Evolutionary conservation across 208 protist genomes (phyloP).

Genomic region (Wallacemonas sp.): DNA sequence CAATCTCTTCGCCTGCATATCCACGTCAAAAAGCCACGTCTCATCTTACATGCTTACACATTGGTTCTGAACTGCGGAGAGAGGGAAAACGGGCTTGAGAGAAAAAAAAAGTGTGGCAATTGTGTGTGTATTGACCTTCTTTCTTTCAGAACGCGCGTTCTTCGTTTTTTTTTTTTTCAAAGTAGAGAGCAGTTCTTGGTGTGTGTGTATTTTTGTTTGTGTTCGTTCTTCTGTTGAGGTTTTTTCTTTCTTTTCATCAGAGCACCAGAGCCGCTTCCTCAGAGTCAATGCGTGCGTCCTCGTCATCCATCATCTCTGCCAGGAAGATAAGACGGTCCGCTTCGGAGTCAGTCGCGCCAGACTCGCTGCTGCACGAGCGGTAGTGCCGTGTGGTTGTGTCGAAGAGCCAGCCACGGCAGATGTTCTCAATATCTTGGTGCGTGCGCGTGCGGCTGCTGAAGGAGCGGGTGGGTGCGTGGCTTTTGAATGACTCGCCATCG

Average conservation of each 20-base stretch:
- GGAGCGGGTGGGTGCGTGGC: not conserved
- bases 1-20: too few species aligned
- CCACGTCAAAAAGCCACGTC: not conserved
- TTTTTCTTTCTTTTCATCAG: too few species aligned
- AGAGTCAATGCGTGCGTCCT: not conserved
- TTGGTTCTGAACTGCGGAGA: not conserved
- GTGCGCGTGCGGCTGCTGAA: conserved; percentile 10
- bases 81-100: not conserved
- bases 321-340: conserved; percentile 1
- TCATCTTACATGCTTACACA: not conserved
- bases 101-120: not conserved
- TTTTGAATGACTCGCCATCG: too few species aligned
- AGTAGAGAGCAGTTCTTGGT: too few species aligned
- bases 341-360: not conserved
- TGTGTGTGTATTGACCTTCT: not conserved
- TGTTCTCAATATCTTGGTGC: conserved; percentile 8
- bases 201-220: too few species aligned
- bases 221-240: too few species aligned
- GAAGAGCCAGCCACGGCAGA: conserved; percentile 12
- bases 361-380: conserved; percentile 10
- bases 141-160: not conserved
- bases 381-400: conserved; percentile 7
- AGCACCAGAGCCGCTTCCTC: not conserved
- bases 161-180: not conserved
- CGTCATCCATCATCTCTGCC: conserved; percentile 10